phyloP scores from a whole-genome alignment of 2,329 filamentous ascomycete species.

The Diaporthe ilicicola region DNA sequence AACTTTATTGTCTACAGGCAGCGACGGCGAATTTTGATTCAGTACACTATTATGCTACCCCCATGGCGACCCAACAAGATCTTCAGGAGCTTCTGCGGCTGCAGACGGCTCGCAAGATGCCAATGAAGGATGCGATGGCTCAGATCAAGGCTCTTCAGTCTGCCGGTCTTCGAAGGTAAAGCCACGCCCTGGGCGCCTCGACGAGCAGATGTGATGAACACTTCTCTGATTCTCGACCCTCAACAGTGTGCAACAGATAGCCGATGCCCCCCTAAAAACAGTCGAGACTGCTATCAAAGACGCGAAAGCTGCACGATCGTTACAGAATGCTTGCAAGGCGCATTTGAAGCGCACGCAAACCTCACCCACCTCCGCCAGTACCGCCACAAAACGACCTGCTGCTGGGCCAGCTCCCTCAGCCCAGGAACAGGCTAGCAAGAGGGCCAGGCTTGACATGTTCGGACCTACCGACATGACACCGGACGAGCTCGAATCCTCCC shows the following conservation, averaged over 20 bases:
- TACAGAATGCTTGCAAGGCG: slow-evolving; percentile 64
- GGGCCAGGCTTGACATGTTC: slow-evolving; percentile 42
- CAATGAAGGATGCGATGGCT: slow-evolving; percentile 67
- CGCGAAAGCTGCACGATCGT: slow-evolving; percentile 56
- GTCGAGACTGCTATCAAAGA: slow-evolving; percentile 58
- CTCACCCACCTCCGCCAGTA: slow-evolving; percentile 24
- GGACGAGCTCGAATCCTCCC: slow-evolving; percentile 68
- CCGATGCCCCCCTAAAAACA: slow-evolving; percentile 53
- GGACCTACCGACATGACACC: slow-evolving; percentile 52
- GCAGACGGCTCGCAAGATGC: slow-evolving; percentile 65
- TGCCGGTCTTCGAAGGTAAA: slow-evolving; percentile 64
- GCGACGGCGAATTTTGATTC: too few species aligned
- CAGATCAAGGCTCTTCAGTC: slow-evolving; percentile 66
- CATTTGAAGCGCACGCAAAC: slow-evolving; percentile 52
- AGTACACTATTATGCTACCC: background rate
- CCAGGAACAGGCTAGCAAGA: slow-evolving; percentile 42
- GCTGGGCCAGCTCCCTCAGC: slow-evolving; percentile 31
- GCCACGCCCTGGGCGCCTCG: slow-evolving; percentile 31
- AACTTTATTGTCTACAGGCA: background rate
- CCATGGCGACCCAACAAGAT: slow-evolving; percentile 65
- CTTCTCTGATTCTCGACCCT: background rate
- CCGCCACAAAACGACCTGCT: slow-evolving; percentile 44
- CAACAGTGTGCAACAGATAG: slow-evolving; percentile 62
- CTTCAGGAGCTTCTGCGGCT: slow-evolving; percentile 69
- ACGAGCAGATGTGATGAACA: background rate